Percentiles rank a stretch among this genome's conserved stretches.
Evolutionary conservation across 192 early-diverging fungal genomes (phyloP).

Genomic region (Coemansia sp.): DNA sequence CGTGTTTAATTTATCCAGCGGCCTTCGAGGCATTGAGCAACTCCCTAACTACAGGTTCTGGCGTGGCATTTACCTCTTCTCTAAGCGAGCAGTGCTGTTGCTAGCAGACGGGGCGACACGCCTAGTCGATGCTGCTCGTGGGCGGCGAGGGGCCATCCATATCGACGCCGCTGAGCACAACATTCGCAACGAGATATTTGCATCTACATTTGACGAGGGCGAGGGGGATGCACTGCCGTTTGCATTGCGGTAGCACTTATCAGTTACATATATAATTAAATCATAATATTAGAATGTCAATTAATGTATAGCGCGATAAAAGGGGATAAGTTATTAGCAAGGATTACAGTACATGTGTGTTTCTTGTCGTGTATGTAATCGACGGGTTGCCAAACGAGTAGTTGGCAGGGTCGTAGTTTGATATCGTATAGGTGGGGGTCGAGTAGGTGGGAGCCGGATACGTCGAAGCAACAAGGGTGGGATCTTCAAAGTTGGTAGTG

Average conservation of each 20-base stretch:
- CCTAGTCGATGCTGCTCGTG: slow-evolving; percentile 13
- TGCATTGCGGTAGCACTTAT: neutral
- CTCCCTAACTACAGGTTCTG: slow-evolving; percentile 57
- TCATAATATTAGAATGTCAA: neutral
- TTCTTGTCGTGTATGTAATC: slow-evolving; percentile 9
- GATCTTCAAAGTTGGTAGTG: slow-evolving; percentile 13
- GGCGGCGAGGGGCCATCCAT: slow-evolving; percentile 31
- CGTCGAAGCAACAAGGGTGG: slow-evolving; percentile 5
- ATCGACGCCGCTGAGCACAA: slow-evolving; percentile 40
- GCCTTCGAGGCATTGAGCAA: slow-evolving; percentile 54
- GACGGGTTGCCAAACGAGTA: slow-evolving; percentile 6
- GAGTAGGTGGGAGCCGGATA: slow-evolving; percentile 2
- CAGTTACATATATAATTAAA: neutral
- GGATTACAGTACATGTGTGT: neutral
- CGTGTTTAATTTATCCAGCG: slow-evolving; percentile 47
- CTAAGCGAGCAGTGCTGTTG: slow-evolving; percentile 11
- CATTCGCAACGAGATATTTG: slow-evolving; percentile 42
- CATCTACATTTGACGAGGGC: slow-evolving; percentile 17
- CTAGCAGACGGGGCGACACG: slow-evolving; percentile 6
- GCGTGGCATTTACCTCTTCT: slow-evolving; percentile 39
- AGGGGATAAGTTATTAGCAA: neutral
- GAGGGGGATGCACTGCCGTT: slow-evolving; percentile 25
- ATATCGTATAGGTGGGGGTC: neutral
- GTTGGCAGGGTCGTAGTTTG: slow-evolving; percentile 6
- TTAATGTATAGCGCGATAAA: neutral